Evolutionary conservation across 2,329 filamentous ascomycete species (phyloP).

Genomic region (Rhexocercosporidium sp.): DNA sequence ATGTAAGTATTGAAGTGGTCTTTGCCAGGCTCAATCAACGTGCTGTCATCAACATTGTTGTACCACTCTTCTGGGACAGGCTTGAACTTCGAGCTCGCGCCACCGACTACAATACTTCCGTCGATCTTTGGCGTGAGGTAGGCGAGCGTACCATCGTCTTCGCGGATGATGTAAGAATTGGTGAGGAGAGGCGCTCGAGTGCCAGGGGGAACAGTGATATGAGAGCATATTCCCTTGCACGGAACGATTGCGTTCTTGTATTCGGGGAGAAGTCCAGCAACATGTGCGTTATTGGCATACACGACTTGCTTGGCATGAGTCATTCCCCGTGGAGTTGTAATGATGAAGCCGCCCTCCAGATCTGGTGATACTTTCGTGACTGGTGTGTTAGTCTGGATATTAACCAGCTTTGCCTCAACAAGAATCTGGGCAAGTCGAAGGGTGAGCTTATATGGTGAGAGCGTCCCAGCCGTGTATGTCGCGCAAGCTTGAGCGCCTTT

Average conservation of each 20-base stretch:
- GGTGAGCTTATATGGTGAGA: conserved; percentile 67
- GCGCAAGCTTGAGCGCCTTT: conserved; percentile 34
- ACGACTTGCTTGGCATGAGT: conserved; percentile 60
- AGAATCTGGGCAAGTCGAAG: conserved; percentile 55
- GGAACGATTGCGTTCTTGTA: conserved; percentile 28
- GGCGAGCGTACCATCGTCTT: conserved; percentile 10
- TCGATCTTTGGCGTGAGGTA: conserved; percentile 40
- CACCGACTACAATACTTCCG: conserved; percentile 47
- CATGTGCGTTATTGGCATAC: conserved; percentile 72
- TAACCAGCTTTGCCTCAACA: conserved; percentile 48
- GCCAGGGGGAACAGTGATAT: conserved; percentile 1
- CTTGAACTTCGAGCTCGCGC: conserved; percentile 46
- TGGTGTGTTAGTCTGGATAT: conserved; percentile 58
- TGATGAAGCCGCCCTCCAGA: conserved; percentile 46
- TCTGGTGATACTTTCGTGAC: conserved; percentile 41
- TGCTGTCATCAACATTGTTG: conserved; percentile 52
- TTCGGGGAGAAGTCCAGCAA: conserved; percentile 40
- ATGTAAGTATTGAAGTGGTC: conserved; percentile 55
- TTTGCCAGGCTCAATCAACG: conserved; percentile 49
- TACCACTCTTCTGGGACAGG: conserved; percentile 48
- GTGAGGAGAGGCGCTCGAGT: conserved; percentile 8
- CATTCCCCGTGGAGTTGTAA: conserved; percentile 59
- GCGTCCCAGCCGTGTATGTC: conserved; percentile 31
- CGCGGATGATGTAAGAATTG: conserved; percentile 18
- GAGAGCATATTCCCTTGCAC: conserved; percentile 17